Evolutionary conservation across 106 monocot genomes (phyloP), one percentile per base, ranked within the genome.

Genomic region (Phalaenopsis aphrodite): DNA sequence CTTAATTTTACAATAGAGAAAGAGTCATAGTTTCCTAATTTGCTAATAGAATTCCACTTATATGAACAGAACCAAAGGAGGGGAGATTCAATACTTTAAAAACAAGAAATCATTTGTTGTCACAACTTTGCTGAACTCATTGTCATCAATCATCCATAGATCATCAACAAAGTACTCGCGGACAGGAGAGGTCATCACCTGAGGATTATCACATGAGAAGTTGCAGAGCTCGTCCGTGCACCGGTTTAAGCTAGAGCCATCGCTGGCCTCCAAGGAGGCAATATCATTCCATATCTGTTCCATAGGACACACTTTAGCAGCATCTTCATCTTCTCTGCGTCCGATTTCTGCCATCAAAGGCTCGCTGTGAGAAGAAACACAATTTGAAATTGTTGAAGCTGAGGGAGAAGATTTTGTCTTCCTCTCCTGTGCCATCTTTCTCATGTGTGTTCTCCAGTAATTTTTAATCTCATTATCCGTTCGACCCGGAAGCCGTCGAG

Each of bases 401-500:
- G 43, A 16, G 16, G 72, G 5, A 1, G 81, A 76, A 5, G 23
- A 48, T 12, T 14, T 86, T 39, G 2, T 69, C 82, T 74, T 89
- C 41, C 23, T 45, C 74, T 87, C 80, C 56, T 85, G 87, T 1
- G 84, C 87, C 43, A 65, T 87, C 81, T 91, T 87, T 46, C 88
- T 82, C 86, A 83, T 91, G 52, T 83, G 88, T 1, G 91, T 91
- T 77, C 91, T 81, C 91, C 91, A 91, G 79, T 87, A 91, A 81
- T 91, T 91, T 81, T 91, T 91, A 57, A 91, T 91, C 87, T 89
- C 91, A 37, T 91, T 91, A 46, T 91, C 91, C 5, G 91, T 91
- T 42, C 91, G 88, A 15, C 91, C 91, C 0, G 91, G 91, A 21
- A 91, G 89, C 52, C 58, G 87, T 0, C 85, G 77, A 1, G 91